Conservation (phyloP, 305 asterid species). For the Withania somnifera region DNA sequence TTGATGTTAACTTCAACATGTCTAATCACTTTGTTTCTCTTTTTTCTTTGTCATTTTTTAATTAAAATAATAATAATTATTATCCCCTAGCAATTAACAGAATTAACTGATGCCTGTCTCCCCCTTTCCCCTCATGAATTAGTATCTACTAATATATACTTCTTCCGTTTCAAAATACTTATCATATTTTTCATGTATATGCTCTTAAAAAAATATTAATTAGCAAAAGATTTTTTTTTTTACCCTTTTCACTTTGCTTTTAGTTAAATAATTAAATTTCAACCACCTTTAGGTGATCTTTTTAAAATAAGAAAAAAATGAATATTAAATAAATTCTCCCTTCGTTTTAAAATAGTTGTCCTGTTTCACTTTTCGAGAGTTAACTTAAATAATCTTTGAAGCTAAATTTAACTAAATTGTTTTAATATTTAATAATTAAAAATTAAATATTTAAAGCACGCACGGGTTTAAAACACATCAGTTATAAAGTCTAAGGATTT, state of each 20-base stretch:
- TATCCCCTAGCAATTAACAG: conserved; percentile 5
- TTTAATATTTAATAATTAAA: not conserved
- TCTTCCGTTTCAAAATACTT: no score
- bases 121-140: not conserved
- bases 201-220: no score
- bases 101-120: conserved; percentile 12
- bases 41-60: not conserved
- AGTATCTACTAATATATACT: no score
- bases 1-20: conserved; percentile 16
- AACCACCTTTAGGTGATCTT: not conserved
- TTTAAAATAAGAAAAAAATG: not conserved
- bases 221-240: no score
- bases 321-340: not conserved
- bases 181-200: no score
- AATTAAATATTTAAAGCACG: not conserved
- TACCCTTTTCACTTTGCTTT: not conserved
- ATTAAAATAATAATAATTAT: not conserved
- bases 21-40: not conserved
- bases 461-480: no score
- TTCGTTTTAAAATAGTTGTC: not conserved
- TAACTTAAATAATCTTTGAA: not conserved
- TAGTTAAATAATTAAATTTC: not conserved
- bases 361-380: not conserved
- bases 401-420: not conserved
- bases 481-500: no score